A percentile compares a stretch with the other conserved stretches of the same genome.
Conservation (phyloP, 208 protist species). For the Leishmania braziliensis region DNA sequence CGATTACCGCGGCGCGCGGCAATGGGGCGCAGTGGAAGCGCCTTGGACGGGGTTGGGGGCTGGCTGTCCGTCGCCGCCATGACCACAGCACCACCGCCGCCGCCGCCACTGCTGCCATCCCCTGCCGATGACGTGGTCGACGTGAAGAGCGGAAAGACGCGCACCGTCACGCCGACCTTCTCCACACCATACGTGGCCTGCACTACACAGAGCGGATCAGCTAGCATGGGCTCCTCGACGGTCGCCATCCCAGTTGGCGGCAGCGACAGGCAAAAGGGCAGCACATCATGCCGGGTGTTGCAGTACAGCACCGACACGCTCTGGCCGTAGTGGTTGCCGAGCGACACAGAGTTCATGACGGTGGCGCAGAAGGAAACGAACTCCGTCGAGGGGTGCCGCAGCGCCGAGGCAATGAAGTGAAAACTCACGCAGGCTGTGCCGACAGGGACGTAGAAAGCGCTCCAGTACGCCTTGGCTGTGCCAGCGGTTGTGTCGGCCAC, state of each 20-base stretch:
- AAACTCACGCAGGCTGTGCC: constrained; percentile 70
- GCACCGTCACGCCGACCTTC: constrained; percentile 34
- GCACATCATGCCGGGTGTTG: constrained; percentile 71
- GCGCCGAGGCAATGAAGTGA: constrained; percentile 69
- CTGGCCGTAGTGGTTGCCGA: constrained; percentile 88
- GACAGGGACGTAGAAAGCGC: constrained; percentile 65
- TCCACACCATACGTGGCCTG: constrained; percentile 40
- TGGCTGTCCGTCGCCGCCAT: constrained; percentile 9
- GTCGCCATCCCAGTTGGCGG: constrained; percentile 37
- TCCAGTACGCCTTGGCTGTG: constrained; percentile 45
- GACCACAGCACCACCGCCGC: not conserved
- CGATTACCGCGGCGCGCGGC: constrained; percentile 20
- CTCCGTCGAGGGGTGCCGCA: constrained; percentile 64
- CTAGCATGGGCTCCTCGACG: constrained; percentile 77
- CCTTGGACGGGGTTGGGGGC: constrained; percentile 10
- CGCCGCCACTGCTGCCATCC: not conserved
- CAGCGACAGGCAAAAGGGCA: constrained; percentile 68
- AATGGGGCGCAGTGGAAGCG: not conserved
- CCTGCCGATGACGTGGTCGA: constrained; percentile 6
- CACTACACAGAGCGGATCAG: constrained; percentile 68
- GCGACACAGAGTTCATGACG: constrained; percentile 72
- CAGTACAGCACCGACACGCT: constrained; percentile 75
- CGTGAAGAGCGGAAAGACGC: constrained; percentile 40
- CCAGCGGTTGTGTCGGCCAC: constrained; percentile 2
- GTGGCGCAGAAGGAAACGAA: constrained; percentile 69